Evolutionary conservation across 441 rosid genomes (phyloP).

Genomic region (Euphorbia schlechtendalii): DNA sequence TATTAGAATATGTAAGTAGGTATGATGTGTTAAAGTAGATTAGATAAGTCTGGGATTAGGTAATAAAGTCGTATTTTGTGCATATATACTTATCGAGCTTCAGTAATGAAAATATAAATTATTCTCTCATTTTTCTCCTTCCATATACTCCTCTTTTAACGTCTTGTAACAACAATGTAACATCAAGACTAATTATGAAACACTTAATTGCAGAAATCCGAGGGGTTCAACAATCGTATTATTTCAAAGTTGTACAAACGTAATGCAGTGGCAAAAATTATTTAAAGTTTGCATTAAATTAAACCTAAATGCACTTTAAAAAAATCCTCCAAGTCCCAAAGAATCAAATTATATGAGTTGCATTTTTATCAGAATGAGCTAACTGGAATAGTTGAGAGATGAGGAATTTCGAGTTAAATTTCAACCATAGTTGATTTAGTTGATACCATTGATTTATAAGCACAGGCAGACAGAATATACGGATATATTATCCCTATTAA

Average conservation of each 20-base stretch:
- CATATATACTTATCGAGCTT: too few relatives aligned
- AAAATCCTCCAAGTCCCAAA: background rate
- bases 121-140: too few relatives aligned
- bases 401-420: background rate
- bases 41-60: too few relatives aligned
- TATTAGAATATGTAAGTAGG: too few relatives aligned
- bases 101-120: too few relatives aligned
- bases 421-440: background rate
- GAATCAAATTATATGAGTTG: background rate
- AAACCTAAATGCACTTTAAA: background rate
- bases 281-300: too few relatives aligned
- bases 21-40: too few relatives aligned
- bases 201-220: background rate
- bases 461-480: background rate
- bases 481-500: background rate
- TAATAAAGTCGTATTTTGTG: too few relatives aligned
- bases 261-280: background rate
- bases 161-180: too few relatives aligned
- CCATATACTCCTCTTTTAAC: too few relatives aligned
- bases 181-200: background rate
- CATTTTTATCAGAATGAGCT: background rate
- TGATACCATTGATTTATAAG: background rate
- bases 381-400: background rate
- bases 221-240: background rate
- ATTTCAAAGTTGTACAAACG: background rate